Percentiles rank a stretch among this genome's conserved stretches.
These are phyloP conservation scores for Saccharomycopsis capsularis DNA, from an alignment of 805 yeast genomes.

Conservation along the genomic window DNA sequence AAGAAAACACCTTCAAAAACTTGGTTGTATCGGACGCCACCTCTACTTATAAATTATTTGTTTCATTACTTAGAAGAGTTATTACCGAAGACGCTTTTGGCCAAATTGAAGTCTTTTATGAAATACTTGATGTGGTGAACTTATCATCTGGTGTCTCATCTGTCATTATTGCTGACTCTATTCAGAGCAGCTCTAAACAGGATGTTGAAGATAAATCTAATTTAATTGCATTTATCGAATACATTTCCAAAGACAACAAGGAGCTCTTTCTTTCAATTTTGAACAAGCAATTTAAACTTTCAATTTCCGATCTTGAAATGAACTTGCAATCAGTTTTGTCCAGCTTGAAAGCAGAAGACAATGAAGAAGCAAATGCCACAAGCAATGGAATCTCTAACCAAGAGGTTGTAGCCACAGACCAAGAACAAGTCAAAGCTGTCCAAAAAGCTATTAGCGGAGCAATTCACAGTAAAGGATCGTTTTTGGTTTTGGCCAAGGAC, in stretches of 20 bases:
- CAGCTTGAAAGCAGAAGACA: conserved; percentile 25
- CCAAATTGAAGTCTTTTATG: conserved; percentile 22
- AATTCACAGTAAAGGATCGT: conserved; percentile 26
- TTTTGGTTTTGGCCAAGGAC: conserved; percentile 28
- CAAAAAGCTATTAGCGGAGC: conserved; percentile 18
- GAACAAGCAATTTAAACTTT: conserved; percentile 27
- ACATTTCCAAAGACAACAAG: conserved; percentile 30
- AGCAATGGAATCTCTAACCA: not conserved
- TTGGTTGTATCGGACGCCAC: conserved; percentile 3
- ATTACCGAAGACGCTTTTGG: conserved; percentile 20
- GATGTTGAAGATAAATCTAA: conserved; percentile 34
- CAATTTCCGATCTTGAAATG: conserved; percentile 51
- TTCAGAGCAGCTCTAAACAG: conserved; percentile 35
- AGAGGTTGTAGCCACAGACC: conserved; percentile 26
- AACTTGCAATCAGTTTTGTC: conserved; percentile 24
- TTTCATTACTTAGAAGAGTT: conserved; percentile 11
- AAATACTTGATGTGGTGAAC: conserved; percentile 9
- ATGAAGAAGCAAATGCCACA: conserved; percentile 23
- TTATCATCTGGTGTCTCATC: conserved; percentile 26
- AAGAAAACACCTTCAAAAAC: not conserved
- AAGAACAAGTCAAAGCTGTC: conserved; percentile 28
- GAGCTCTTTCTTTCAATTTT: conserved; percentile 36
- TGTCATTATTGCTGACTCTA: conserved; percentile 34
- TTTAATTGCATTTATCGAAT: conserved; percentile 35
- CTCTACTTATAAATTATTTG: conserved; percentile 8